These are phyloP conservation scores for Fusarium nodosum DNA, from an alignment of 2,329 filamentous ascomycete species.

Conservation along the genomic window DNA sequence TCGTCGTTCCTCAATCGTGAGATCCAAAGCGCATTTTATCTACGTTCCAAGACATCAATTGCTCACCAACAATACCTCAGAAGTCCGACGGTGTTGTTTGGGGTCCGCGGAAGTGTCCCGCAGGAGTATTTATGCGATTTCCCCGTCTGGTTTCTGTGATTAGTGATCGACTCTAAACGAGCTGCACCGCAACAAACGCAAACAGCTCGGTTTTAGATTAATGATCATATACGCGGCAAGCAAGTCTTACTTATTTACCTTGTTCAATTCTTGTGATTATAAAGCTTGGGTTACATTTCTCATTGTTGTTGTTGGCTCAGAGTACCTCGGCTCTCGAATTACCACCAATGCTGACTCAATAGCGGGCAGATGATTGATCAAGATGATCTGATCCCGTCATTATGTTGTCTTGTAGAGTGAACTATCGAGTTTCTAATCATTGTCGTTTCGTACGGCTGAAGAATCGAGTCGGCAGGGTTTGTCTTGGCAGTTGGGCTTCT, in stretches of 20 bases:
- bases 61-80: neutral
- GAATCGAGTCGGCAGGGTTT: neutral
- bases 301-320: neutral
- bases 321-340: neutral
- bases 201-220: constrained; percentile 15
- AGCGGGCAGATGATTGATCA: too few species aligned
- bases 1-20: neutral
- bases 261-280: neutral
- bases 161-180: constrained; percentile 31
- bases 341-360: neutral
- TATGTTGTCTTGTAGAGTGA: neutral
- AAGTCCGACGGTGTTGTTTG: neutral
- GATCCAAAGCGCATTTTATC: neutral
- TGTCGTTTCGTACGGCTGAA: neutral
- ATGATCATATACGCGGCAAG: constrained; percentile 22
- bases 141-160: constrained; percentile 15
- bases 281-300: neutral
- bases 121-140: constrained; percentile 10
- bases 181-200: neutral
- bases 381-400: neutral
- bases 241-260: neutral
- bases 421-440: neutral
- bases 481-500: neutral
- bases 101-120: neutral
- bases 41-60: neutral